phyloP scores from a whole-genome alignment of 192 early-diverging fungal species.

The Linnemannia zychae region DNA sequence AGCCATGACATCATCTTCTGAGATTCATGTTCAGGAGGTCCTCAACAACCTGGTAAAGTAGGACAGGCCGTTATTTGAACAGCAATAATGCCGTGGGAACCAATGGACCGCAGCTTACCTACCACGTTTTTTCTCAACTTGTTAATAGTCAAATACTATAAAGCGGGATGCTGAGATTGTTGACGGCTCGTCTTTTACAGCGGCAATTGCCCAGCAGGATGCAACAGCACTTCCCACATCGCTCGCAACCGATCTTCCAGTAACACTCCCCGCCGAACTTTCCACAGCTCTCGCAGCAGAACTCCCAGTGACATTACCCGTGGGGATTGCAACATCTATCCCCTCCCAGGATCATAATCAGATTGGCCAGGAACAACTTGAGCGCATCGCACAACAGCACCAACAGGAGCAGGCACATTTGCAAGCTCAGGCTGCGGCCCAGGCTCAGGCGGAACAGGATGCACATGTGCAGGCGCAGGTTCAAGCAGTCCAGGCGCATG shows the following conservation, averaged over 20 bases:
- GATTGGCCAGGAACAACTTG: constrained; percentile 18
- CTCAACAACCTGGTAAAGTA: constrained; percentile 26
- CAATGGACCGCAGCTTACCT: not conserved
- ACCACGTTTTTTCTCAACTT: not conserved
- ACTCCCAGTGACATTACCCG: not conserved
- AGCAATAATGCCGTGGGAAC: not conserved
- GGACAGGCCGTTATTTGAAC: not conserved
- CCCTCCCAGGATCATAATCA: constrained; percentile 11
- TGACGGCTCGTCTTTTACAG: constrained; percentile 25
- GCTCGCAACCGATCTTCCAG: not conserved
- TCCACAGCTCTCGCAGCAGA: not conserved
- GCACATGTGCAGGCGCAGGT: not conserved
- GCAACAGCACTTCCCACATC: constrained; percentile 2
- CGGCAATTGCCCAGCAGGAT: constrained; percentile 32
- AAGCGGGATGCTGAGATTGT: constrained; percentile 26
- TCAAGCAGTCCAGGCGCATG: not conserved
- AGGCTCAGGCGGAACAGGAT: constrained; percentile 14
- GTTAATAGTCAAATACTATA: constrained; percentile 36
- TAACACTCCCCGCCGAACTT: not conserved
- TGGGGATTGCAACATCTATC: not conserved
- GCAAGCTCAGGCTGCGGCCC: not conserved
- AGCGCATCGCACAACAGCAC: constrained; percentile 24
- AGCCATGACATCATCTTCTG: constrained; percentile 10
- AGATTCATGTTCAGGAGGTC: constrained; percentile 28
- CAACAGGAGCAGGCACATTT: constrained; percentile 4